These are phyloP conservation scores for Telopea speciosissima DNA, from an alignment of 177 flowering plant genomes.

Conservation along the genomic window DNA sequence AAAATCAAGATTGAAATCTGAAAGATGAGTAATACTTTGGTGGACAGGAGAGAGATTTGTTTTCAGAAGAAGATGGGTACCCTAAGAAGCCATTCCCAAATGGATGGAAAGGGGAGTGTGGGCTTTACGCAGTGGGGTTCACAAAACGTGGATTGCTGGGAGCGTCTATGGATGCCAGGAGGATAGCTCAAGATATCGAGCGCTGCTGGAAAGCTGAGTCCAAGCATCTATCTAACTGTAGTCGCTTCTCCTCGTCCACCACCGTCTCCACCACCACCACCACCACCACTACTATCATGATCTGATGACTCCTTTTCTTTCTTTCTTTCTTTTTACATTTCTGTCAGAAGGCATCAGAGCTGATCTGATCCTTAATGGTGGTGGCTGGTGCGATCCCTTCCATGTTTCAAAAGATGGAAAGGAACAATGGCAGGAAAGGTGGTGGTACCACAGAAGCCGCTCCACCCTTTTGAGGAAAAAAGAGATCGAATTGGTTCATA, in stretches of 20 bases:
- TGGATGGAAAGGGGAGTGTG: constrained; percentile 70
- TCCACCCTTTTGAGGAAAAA: background rate
- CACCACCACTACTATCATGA: background rate
- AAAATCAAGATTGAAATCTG: background rate
- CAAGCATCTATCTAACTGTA: constrained; percentile 11
- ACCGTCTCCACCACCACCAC: background rate
- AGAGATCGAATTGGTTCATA: background rate
- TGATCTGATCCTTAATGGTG: too few relatives aligned
- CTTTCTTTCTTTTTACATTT: too few relatives aligned
- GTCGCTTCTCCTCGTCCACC: constrained; percentile 5
- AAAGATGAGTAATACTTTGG: background rate
- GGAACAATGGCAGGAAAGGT: background rate
- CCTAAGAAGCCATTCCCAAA: constrained; percentile 65
- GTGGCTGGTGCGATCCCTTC: too few relatives aligned
- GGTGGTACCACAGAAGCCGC: background rate
- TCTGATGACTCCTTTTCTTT: too few relatives aligned
- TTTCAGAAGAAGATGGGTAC: constrained; percentile 10
- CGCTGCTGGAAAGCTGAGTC: constrained; percentile 36
- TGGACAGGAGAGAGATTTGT: constrained; percentile 5
- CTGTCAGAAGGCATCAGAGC: background rate
- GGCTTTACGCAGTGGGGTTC: constrained; percentile 74
- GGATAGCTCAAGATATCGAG: constrained; percentile 49
- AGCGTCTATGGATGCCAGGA: constrained; percentile 68
- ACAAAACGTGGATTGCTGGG: constrained; percentile 68
- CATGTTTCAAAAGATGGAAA: background rate